Evolutionary conservation across 169 alveolate genomes (phyloP).

Genomic region (Theileria annulata): DNA sequence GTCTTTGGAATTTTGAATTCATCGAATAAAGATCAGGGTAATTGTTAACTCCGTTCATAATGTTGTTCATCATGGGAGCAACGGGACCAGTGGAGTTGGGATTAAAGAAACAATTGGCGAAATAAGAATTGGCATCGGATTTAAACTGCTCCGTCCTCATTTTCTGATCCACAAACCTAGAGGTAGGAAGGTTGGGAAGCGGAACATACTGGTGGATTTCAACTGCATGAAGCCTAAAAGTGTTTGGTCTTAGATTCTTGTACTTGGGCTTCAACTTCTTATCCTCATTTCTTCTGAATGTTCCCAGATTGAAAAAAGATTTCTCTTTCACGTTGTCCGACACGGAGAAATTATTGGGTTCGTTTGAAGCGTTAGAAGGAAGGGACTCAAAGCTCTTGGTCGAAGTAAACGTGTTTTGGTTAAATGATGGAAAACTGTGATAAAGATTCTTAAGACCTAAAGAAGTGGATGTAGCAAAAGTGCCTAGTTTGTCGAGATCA

Average conservation of each 20-base stretch:
- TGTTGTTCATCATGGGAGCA: slow-evolving; percentile 85
- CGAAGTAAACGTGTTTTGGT: background rate
- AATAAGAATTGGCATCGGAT: slow-evolving; percentile 25
- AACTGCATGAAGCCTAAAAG: slow-evolving; percentile 84
- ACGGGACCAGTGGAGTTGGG: slow-evolving; percentile 84
- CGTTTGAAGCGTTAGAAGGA: background rate
- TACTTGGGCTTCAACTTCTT: background rate
- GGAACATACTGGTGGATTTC: slow-evolving; percentile 86
- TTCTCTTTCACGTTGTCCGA: background rate
- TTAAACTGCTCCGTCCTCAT: slow-evolving; percentile 27
- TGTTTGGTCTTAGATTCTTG: slow-evolving; percentile 48
- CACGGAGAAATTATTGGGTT: background rate
- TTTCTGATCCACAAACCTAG: slow-evolving; percentile 74
- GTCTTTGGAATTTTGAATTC: slow-evolving; percentile 23
- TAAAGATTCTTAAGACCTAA: background rate
- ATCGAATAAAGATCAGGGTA: slow-evolving; percentile 56
- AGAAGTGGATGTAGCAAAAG: background rate
- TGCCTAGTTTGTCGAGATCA: background rate
- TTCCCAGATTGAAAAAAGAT: background rate
- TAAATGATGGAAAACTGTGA: background rate
- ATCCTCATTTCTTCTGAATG: background rate
- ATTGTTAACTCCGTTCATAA: slow-evolving; percentile 72
- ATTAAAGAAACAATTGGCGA: slow-evolving; percentile 78
- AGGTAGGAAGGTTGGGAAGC: slow-evolving; percentile 74
- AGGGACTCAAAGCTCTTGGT: slow-evolving; percentile 11